A percentile compares a stretch with the other conserved stretches of the same genome.
Evolutionary conservation across 345 rosid genomes (phyloP).

Genomic region (Mercurialis annua): DNA sequence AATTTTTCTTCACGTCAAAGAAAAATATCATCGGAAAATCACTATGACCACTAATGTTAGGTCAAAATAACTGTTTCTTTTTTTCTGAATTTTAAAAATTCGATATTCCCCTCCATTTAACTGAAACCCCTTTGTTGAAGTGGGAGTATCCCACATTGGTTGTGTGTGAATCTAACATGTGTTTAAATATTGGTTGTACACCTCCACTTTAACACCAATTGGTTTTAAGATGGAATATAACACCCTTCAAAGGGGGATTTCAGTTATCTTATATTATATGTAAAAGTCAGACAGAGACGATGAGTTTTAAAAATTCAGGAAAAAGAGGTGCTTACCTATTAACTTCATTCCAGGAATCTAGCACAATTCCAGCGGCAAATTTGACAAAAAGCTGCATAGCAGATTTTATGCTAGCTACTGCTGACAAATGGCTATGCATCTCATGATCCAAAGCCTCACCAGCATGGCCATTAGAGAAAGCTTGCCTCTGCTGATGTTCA

Average conservation of each 20-base stretch:
- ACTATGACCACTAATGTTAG: too few relatives aligned
- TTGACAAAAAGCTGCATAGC: constrained; percentile 91
- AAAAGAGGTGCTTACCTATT: constrained; percentile 64
- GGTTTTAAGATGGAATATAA: too few relatives aligned
- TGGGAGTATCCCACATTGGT: too few relatives aligned
- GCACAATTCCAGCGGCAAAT: constrained; percentile 71
- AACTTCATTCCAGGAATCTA: constrained; percentile 84
- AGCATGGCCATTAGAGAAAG: constrained; percentile 68
- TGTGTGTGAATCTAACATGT: neutral
- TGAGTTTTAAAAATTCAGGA: too few relatives aligned
- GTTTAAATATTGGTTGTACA: neutral
- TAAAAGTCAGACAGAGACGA: too few relatives aligned
- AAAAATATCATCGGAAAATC: neutral
- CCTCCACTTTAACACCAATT: too few relatives aligned
- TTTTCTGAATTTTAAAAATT: too few relatives aligned
- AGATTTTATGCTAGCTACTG: constrained; percentile 87
- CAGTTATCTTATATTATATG: too few relatives aligned
- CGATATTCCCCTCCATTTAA: too few relatives aligned
- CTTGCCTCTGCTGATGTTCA: constrained; percentile 67
- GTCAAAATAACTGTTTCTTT: too few relatives aligned
- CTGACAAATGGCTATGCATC: constrained; percentile 56
- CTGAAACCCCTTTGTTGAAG: too few relatives aligned
- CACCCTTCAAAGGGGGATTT: too few relatives aligned
- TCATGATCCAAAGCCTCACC: constrained; percentile 65
- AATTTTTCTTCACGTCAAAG: neutral